Evolutionary conservation across 2,329 filamentous ascomycete genomes (phyloP).

Genomic region (Tolypocladium inflatum): DNA sequence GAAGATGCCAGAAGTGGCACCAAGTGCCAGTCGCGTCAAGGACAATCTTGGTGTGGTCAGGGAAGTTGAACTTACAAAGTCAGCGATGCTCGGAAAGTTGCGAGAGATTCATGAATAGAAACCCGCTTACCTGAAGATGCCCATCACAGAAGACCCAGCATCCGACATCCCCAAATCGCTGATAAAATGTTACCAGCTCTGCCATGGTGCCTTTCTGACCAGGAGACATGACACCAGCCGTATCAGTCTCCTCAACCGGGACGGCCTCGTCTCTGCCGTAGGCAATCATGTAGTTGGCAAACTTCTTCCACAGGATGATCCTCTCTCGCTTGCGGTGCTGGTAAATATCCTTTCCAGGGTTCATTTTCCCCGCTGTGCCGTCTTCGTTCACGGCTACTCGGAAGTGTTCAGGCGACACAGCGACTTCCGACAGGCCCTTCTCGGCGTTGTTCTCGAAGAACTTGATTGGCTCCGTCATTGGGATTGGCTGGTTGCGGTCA

Average conservation of each 20-base stretch:
- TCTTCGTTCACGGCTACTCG: conserved; percentile 45
- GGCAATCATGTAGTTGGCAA: conserved; percentile 64
- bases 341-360: conserved; percentile 53
- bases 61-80: conserved; percentile 67
- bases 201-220: conserved; percentile 27
- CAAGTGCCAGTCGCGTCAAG: conserved; percentile 64
- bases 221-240: conserved; percentile 28
- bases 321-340: conserved; percentile 58
- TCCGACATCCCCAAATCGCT: conserved; percentile 70
- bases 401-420: conserved; percentile 55
- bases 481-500: conserved; percentile 52
- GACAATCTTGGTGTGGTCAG: conserved; percentile 79
- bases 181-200: conserved; percentile 69
- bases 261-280: conserved; percentile 63
- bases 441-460: conserved; percentile 66
- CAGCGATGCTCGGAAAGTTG: background rate
- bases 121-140: conserved; percentile 56
- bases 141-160: conserved; percentile 77
- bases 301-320: conserved; percentile 62
- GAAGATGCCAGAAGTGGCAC: conserved; percentile 70
- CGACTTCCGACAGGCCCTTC: conserved; percentile 51
- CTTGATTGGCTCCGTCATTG: conserved; percentile 54
- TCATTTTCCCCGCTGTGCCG: conserved; percentile 51
- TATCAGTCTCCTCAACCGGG: conserved; percentile 34
- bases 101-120: background rate